A percentile compares a stretch with the other conserved stretches of the same genome.
Evolutionary conservation across 2,329 filamentous ascomycete genomes (phyloP).

Genomic region (Zasmidium cellare): DNA sequence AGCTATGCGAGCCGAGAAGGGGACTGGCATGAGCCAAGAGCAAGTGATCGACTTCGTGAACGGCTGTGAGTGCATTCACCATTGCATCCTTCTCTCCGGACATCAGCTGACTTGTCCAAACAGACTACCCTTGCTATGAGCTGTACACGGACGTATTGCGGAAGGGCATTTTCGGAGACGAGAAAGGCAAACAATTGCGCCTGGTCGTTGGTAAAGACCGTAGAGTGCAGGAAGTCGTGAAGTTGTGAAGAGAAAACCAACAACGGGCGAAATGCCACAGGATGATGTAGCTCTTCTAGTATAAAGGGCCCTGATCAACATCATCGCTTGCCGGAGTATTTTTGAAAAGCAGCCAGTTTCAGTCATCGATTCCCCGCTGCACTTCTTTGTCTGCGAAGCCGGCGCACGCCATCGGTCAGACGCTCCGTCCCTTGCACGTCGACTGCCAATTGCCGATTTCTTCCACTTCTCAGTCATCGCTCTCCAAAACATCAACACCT

Average conservation of each 20-base stretch:
- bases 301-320: too few relatives aligned
- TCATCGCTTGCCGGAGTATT: too few relatives aligned
- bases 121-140: constrained; percentile 57
- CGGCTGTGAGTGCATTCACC: constrained; percentile 50
- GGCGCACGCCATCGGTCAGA: too few relatives aligned
- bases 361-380: too few relatives aligned
- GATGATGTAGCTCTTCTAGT: too few relatives aligned
- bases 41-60: constrained; percentile 76
- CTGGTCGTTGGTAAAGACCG: constrained; percentile 52
- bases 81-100: not conserved
- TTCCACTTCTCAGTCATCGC: too few relatives aligned
- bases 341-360: too few relatives aligned
- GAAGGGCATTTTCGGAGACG: constrained; percentile 47
- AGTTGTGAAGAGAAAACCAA: constrained; percentile 17
- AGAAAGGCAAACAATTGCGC: constrained; percentile 50
- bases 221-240: constrained; percentile 36
- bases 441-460: too few relatives aligned
- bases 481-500: too few relatives aligned
- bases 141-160: constrained; percentile 53
- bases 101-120: constrained; percentile 1
- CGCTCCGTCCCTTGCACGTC: too few relatives aligned
- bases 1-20: constrained; percentile 64
- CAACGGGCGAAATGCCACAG: too few relatives aligned
- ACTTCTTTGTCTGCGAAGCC: too few relatives aligned
- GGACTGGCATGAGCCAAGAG: constrained; percentile 78